Evolutionary conservation across 2,329 filamentous ascomycete species (phyloP), one percentile per base, ranked within the genome.

Genomic region (Penicillium fuscoglaucum): DNA sequence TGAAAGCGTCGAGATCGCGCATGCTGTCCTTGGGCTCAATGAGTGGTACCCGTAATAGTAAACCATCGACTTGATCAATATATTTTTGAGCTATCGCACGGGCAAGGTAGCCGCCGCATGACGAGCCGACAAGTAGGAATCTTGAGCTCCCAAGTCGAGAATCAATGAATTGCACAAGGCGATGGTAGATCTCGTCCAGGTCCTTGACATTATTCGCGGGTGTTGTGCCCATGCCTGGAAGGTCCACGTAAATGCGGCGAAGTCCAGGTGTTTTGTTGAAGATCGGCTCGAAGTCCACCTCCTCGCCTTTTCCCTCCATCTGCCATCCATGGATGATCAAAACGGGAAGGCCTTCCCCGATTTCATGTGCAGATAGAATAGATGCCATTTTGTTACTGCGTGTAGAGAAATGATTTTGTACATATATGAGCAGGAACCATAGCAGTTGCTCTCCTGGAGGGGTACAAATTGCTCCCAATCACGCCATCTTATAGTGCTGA

Each of bases 321-420:
- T 68, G 29, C 69, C 69, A 72, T 33, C 69, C 69, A 57, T 69
- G 69, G 21, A 71, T 63, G 49, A 71, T 66, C 19, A 71, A 31
- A n/a, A 71, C 52, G 19, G 68, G 66, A 28, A 70, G 54, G 10
- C 69, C 67, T 52, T 68, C 60, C 4, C 66, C 66, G 31, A 66
- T 62, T 49, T 69, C 67, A 47, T 68, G 61, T 7, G 67, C 57
- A 33, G 52, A 68, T 41, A 70, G 53, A 47, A 58, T 40, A 7
- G 64, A n/a, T 47, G 58, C 51, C 63, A 63, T 67, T 59, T 46
- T 60, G 44, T 45, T 21, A 31, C n/a, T 55, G n/a, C 26, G 17
- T 45, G 24, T 26, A 26, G 4, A 26, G 26, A 6, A 26, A 33
- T 52, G 49, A 41, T 31, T 31, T 49, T 51, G n/a, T 40, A 26